phyloP scores from a whole-genome alignment of 2,329 filamentous ascomycete genomes.

The Penicillium frequentans region DNA sequence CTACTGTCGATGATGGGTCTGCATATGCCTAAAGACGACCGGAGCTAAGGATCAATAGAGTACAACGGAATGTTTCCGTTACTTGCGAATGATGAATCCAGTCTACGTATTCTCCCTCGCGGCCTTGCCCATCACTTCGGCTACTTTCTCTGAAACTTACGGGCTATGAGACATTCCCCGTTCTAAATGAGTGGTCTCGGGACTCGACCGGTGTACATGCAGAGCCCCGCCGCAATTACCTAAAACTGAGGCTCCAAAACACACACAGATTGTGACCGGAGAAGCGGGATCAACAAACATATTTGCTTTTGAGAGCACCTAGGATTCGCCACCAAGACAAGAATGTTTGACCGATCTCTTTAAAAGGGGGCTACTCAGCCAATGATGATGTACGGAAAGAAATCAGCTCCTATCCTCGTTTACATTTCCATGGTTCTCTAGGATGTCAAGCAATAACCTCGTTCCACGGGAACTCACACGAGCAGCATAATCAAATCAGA shows the following conservation, averaged over 20 bases:
- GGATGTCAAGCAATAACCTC: neutral
- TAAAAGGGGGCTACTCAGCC: neutral
- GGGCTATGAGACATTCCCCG: neutral
- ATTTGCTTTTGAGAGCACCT: neutral
- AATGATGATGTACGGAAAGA: neutral
- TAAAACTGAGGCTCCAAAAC: neutral
- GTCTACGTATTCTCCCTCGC: neutral
- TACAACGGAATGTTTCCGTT: neutral
- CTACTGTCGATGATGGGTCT: constrained; percentile 84
- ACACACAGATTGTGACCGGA: neutral
- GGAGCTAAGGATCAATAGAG: constrained; percentile 11
- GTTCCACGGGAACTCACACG: neutral
- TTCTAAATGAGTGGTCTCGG: neutral
- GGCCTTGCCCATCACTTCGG: neutral
- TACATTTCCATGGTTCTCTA: neutral
- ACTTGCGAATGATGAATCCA: no score
- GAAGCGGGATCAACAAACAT: neutral
- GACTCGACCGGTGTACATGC: neutral
- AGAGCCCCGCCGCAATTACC: neutral
- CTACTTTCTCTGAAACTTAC: neutral
- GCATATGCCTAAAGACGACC: constrained; percentile 74
- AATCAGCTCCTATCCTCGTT: neutral
- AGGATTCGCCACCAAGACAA: neutral
- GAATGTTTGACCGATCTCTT: neutral
- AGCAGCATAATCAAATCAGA: neutral